These are phyloP conservation scores for Geranium incanum DNA, from an alignment of 441 rosid genomes.

Conservation along the genomic window DNA sequence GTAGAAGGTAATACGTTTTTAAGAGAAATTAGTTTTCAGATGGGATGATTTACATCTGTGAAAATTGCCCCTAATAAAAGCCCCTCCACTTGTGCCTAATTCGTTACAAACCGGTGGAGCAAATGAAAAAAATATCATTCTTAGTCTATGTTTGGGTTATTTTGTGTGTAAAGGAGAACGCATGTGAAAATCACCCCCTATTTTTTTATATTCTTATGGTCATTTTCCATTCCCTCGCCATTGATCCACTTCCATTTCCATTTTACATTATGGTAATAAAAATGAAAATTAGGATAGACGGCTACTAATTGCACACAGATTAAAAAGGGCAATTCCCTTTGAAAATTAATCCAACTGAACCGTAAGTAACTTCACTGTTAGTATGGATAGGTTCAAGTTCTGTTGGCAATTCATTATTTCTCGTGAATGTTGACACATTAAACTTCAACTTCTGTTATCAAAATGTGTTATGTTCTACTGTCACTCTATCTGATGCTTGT, in stretches of 20 bases:
- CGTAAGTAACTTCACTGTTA: constrained; percentile 4
- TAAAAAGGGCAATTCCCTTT: not conserved
- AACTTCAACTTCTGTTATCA: not conserved
- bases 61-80: not conserved
- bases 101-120: not conserved
- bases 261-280: not conserved
- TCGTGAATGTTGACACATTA: not conserved
- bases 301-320: not conserved
- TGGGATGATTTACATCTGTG: not conserved
- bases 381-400: not conserved
- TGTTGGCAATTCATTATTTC: not conserved
- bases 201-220: too few species aligned
- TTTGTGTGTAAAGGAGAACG: too few species aligned
- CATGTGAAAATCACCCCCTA: too few species aligned
- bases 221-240: not conserved
- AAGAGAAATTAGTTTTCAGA: not conserved
- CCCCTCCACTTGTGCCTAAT: not conserved
- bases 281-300: not conserved
- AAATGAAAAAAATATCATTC: not conserved
- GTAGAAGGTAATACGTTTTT: not conserved
- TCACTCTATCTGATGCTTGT: constrained; percentile 18
- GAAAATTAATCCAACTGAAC: not conserved
- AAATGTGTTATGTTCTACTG: not conserved
- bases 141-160: not conserved
- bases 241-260: not conserved